Conservation (phyloP, 106 monocot species). For the Phalaenopsis aphrodite region DNA sequence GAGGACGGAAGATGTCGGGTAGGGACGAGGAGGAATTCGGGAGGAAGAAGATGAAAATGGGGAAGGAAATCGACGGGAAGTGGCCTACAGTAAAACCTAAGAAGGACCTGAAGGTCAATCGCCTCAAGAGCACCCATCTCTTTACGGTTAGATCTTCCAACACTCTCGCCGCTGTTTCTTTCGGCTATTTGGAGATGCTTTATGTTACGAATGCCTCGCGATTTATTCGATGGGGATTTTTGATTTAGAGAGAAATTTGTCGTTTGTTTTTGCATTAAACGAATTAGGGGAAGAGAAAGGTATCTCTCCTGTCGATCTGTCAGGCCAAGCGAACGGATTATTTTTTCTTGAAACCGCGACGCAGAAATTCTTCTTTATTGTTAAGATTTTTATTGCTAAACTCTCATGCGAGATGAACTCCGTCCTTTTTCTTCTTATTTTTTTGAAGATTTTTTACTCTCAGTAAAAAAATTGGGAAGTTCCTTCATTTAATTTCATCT, state of each 20-base stretch:
- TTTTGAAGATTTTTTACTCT: neutral
- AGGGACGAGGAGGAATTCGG: conserved; percentile 16
- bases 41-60: conserved; percentile 28
- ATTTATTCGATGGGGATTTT: neutral
- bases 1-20: conserved; percentile 12
- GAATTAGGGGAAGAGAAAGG: neutral
- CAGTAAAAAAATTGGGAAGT: neutral
- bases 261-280: neutral
- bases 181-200: neutral
- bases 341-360: neutral
- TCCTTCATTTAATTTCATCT: neutral
- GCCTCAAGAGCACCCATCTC: conserved; percentile 42
- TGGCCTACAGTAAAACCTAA: conserved; percentile 56
- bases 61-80: conserved; percentile 9
- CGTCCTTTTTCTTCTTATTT: neutral
- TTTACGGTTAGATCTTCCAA: conserved; percentile 31
- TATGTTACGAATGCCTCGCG: neutral
- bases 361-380: neutral
- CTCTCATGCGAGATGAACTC: neutral
- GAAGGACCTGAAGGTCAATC: conserved; percentile 47
- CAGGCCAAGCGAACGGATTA: neutral
- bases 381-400: neutral
- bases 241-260: neutral
- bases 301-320: neutral
- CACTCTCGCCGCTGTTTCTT: neutral